These are phyloP conservation scores for Musa acuminata DNA, from an alignment of 176 grass and related monocot genomes.

Conservation along the genomic window DNA sequence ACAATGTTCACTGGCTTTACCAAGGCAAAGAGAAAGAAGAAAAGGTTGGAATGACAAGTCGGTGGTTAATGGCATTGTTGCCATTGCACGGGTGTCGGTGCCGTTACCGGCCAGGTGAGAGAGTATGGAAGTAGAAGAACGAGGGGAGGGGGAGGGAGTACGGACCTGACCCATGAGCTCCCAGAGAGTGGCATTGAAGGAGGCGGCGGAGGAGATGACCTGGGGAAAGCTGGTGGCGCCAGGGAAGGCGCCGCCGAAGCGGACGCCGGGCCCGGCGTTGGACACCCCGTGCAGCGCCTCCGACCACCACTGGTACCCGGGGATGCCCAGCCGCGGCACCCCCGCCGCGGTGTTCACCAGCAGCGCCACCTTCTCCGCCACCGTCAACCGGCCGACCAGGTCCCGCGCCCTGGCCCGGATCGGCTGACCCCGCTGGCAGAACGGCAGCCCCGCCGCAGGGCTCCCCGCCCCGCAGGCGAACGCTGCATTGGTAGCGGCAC, in stretches of 20 bases:
- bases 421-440: conserved; percentile 33
- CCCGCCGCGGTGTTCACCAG: conserved; percentile 78
- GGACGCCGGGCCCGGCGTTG: conserved; percentile 39
- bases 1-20: no score
- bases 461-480: conserved; percentile 59
- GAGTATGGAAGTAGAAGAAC: neutral
- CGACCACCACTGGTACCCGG: conserved; percentile 84
- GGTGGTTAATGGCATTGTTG: no score
- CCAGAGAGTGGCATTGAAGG: conserved; percentile 83
- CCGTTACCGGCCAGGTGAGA: neutral
- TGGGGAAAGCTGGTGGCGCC: conserved; percentile 89
- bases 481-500: neutral
- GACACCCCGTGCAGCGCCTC: conserved; percentile 90
- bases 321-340: conserved; percentile 50
- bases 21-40: no score
- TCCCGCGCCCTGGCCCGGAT: conserved; percentile 30
- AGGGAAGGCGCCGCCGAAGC: conserved; percentile 59
- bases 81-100: neutral
- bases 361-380: conserved; percentile 58
- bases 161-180: conserved; percentile 67
- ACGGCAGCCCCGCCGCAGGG: conserved; percentile 30
- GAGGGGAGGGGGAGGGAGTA: neutral
- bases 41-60: no score
- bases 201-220: conserved; percentile 70
- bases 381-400: conserved; percentile 45